Base-by-base conservation (phyloP, 495 filamentous ascomycete species). In the Penicillium ochrochloron region DNA sequence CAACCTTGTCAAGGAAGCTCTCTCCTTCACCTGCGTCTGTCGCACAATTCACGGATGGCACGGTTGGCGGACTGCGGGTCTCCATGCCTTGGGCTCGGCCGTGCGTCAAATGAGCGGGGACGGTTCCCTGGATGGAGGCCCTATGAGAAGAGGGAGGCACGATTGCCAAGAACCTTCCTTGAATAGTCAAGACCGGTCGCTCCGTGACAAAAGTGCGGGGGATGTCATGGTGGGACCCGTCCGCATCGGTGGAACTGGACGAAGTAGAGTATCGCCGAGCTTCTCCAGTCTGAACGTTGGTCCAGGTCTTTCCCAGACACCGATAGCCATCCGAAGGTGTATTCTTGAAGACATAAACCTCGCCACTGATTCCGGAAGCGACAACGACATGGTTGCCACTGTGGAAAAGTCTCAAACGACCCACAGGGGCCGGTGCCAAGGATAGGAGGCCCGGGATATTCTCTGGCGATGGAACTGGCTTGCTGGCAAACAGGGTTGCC, bases 261-360 rank as follows among this genome's bases (percentile, higher is more conserved):
- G 85, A 84, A 27, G 80, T 80, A 19, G 86, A 88, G 46, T 80
- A 76, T 37, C 80, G 77, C 42, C 82, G 77, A 23, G 70, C 57
- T 57, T 82, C 78, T 41, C 76, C 76, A 31, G 85, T 80, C 69
- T 93, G 90, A 23, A 94, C 80, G 23, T 85, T 87, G 1, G 93
- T 96, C 93, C 93, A 97, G 8, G 92, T 79, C 74, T 97, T 97
- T 7, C 89, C 93, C 37, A 93, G 79, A 67, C 91, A 96, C 42
- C 81, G 78, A 75, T 94, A 95, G 76, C 69, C 85, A 89, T 57
- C 76, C 69, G 8, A 72, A 60, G 7, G 68, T 60, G 15, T 80
- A 76, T 68, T 70, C 67, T 33, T 74, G 64, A 90, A 97, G 11
- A 96, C 82, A 82, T 89, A 96, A 9, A 93, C 88, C 74, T 97